Evolutionary conservation across 352 stramenopile genomes (phyloP).

Genomic region (Phytophthora sp.): DNA sequence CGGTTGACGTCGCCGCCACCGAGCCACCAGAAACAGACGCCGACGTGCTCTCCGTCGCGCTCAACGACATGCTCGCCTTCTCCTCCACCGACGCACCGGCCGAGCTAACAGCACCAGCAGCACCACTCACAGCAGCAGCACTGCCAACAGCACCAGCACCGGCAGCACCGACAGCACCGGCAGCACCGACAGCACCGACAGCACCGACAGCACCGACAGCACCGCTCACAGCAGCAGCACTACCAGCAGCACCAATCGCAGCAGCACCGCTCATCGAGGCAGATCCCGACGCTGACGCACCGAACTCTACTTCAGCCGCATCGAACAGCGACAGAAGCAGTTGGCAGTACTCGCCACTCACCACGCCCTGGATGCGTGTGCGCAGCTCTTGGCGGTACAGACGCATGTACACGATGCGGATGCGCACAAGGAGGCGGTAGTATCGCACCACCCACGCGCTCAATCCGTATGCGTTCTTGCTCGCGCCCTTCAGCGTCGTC

Average conservation of each 20-base stretch:
- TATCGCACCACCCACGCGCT: slow-evolving; percentile 23
- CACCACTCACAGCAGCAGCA: not conserved
- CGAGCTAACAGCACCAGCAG: no score
- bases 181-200: no score
- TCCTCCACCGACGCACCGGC: slow-evolving; percentile 3
- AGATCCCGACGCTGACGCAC: not conserved
- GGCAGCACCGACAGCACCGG: no score
- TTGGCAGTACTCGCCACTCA: slow-evolving; percentile 16
- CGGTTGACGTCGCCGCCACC: slow-evolving; percentile 3
- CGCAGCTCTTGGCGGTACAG: slow-evolving; percentile 45
- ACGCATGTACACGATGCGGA: slow-evolving; percentile 45
- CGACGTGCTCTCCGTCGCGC: not conserved
- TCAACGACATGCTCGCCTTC: slow-evolving; percentile 4
- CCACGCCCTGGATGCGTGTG: not conserved
- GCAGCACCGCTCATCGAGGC: not conserved
- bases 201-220: no score
- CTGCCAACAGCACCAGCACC: no score
- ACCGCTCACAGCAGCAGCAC: no score
- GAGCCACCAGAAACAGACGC: not conserved
- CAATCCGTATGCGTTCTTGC: slow-evolving; percentile 17
- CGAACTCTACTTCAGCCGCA: slow-evolving; percentile 1
- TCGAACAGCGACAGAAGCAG: slow-evolving; percentile 3
- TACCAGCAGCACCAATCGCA: no score
- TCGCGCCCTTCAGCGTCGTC: slow-evolving; percentile 40
- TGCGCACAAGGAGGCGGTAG: slow-evolving; percentile 27